These are phyloP conservation scores for Cucurbita ficifolia DNA, from an alignment of 306 rosid genomes.

Conservation along the genomic window DNA sequence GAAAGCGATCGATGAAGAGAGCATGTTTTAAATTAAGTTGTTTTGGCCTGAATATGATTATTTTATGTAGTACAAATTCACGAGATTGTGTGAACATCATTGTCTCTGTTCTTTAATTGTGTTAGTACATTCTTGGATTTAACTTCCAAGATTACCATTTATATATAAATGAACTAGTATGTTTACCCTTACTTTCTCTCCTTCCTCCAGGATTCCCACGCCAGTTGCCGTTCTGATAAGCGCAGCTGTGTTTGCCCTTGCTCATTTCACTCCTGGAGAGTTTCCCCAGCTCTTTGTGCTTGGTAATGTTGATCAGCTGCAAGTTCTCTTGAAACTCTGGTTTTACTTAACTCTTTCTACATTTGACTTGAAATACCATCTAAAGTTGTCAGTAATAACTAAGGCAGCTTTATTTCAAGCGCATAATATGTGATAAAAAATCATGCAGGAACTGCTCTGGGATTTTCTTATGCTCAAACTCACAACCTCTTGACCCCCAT, in stretches of 20 bases:
- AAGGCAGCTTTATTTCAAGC: neutral
- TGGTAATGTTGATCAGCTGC: constrained; percentile 28
- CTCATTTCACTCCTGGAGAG: constrained; percentile 97
- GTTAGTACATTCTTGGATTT: neutral
- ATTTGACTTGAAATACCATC: neutral
- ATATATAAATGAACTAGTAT: neutral
- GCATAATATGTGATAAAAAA: neutral
- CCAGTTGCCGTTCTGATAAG: constrained; percentile 70
- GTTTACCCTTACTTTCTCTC: neutral
- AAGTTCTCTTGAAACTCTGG: neutral
- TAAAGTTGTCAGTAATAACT: neutral
- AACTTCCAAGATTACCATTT: neutral
- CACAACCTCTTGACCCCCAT: constrained; percentile 91
- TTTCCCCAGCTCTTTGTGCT: constrained; percentile 91
- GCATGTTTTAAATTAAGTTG: neutral
- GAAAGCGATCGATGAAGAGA: neutral
- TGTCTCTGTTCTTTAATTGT: neutral
- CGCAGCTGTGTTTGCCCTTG: constrained; percentile 79
- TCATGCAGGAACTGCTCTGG: constrained; percentile 62
- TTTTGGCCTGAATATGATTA: neutral
- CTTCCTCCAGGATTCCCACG: constrained; percentile 68
- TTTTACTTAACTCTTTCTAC: neutral
- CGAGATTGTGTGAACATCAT: neutral
- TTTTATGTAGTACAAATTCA: neutral
- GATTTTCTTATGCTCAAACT: constrained; percentile 93